Evolutionary conservation across 2,329 filamentous ascomycete genomes (phyloP), one percentile per base, ranked within the genome.

Genomic region (Ilyonectria sp.): DNA sequence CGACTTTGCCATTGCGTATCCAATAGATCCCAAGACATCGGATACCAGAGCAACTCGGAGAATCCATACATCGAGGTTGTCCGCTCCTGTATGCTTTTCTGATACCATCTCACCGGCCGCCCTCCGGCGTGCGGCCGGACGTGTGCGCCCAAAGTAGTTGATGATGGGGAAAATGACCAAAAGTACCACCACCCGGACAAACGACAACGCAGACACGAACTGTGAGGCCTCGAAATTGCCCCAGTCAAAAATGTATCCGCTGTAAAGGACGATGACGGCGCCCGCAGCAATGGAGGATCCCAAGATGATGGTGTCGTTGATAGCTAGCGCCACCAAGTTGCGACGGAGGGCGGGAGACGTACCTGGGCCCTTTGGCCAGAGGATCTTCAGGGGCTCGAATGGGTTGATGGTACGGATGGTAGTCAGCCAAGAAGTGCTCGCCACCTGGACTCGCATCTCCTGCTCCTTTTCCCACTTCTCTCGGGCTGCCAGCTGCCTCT

Each of bases 221-320:
- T 90, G 86, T 50, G 93, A 94, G 13, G 92, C 92, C 79, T 97
- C 92, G 63, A 94, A 86, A 44, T 91, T 94, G 54, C 89, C 88
- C 96, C 96, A 98, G 60, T 87, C 85, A 77, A 97, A 98, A 73
- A 90, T 88, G 75, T 89, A 92, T 71, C 93, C 91, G 26, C 90
- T 90, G 81, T 98, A 99, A 61, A 97, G 88, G 62, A 98, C 86
- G 21, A 96, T 86, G 40, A 98, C 91, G n/a, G 91, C 90, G 68
- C 94, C 90, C 0, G 91, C 89, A 54, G 95, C 94, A 86, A 98
- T 93, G 8, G 92, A 91, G 0, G 94, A 88, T 23, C 94, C 92
- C 68, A 98, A 92, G 71, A 97, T 88, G 70, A 94, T 90, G 29
- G 92, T 93, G 77, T 98, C 96, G 62, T 95, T 91, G 6, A 90